Conservation (phyloP, 805 yeast species). For the Maudiozyma bulderi region DNA sequence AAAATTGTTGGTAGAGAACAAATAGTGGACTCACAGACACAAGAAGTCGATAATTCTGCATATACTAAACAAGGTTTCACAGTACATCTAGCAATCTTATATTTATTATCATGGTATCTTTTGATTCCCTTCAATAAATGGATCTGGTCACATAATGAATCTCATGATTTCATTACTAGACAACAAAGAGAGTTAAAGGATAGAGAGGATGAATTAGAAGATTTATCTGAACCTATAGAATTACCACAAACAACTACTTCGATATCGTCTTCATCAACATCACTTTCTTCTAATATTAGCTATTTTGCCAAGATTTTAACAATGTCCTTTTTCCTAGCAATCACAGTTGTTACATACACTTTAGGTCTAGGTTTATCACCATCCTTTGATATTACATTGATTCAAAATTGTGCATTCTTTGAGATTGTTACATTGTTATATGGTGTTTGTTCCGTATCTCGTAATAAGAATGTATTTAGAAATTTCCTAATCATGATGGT, state of each 20-base stretch:
- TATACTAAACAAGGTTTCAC: conserved; percentile 2
- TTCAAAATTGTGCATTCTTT: conserved; percentile 25
- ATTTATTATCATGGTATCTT: conserved; percentile 20
- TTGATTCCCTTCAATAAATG: conserved; percentile 15
- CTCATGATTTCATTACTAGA: not conserved
- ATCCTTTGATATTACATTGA: conserved; percentile 25
- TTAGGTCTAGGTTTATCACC: conserved; percentile 23
- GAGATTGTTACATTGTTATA: conserved; percentile 27
- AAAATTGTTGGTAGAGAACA: conserved; percentile 9
- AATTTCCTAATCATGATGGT: conserved; percentile 23
- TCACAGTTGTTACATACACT: conserved; percentile 16
- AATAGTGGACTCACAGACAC: conserved; percentile 3
- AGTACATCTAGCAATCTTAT: conserved; percentile 16
- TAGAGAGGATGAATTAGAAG: not conserved
- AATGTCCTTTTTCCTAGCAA: conserved; percentile 13
- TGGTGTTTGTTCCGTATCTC: conserved; percentile 23
- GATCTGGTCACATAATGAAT: conserved; percentile 7
- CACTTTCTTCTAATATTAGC: not conserved
- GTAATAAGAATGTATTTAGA: conserved; percentile 18
- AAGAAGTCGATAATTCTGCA: conserved; percentile 6
- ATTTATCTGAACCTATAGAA: not conserved
- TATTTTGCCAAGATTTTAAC: conserved; percentile 10
- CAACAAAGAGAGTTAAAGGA: not conserved
- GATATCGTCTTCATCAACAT: not conserved
- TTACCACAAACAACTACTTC: not conserved